Conservation (phyloP, 768 basidiomycete genomes). For the Russula ochroleuca region DNA sequence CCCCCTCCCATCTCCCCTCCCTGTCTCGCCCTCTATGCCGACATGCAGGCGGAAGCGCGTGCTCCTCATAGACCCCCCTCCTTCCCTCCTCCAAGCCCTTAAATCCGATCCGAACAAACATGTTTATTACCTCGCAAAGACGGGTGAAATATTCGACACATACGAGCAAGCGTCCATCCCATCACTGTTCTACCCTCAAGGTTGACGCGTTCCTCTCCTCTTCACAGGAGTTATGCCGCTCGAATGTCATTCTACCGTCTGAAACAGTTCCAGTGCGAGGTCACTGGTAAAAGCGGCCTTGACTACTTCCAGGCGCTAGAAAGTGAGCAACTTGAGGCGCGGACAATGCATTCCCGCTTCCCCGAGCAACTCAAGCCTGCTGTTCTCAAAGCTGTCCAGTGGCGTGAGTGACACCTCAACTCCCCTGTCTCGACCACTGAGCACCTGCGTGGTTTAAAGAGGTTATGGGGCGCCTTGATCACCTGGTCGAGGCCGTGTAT, state of each 20-base stretch:
- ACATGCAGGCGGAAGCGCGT: slow-evolving; percentile 88
- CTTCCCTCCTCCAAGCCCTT: slow-evolving; percentile 59
- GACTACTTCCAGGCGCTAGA: slow-evolving; percentile 93
- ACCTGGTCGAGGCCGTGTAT: slow-evolving; percentile 89
- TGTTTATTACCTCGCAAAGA: slow-evolving; percentile 90
- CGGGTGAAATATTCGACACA: slow-evolving; percentile 95
- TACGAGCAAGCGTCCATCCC: slow-evolving; percentile 72
- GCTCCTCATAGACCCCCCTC: slow-evolving; percentile 78
- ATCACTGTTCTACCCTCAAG: slow-evolving; percentile 29
- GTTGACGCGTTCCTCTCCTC: slow-evolving; percentile 25
- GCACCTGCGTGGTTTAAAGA: slow-evolving; percentile 47
- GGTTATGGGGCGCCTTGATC: slow-evolving; percentile 94
- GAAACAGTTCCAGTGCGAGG: slow-evolving; percentile 96
- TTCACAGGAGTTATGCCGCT: slow-evolving; percentile 67
- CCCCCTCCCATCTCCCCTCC: slow-evolving; percentile 26
- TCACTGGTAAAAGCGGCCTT: slow-evolving; percentile 88
- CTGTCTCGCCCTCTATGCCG: slow-evolving; percentile 53
- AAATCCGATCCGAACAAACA: slow-evolving; percentile 62
- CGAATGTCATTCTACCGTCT: slow-evolving; percentile 93
- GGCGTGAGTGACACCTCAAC: slow-evolving; percentile 64
- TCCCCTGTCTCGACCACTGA: slow-evolving; percentile 19
- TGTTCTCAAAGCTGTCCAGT: slow-evolving; percentile 90
- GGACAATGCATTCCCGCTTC: slow-evolving; percentile 86
- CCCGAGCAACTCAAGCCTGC: slow-evolving; percentile 90
- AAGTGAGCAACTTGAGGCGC: slow-evolving; percentile 86